Evolutionary conservation across 2,329 filamentous ascomycete species (phyloP), one percentile per base, ranked within the genome.

Genomic region (Claviceps capensis): DNA sequence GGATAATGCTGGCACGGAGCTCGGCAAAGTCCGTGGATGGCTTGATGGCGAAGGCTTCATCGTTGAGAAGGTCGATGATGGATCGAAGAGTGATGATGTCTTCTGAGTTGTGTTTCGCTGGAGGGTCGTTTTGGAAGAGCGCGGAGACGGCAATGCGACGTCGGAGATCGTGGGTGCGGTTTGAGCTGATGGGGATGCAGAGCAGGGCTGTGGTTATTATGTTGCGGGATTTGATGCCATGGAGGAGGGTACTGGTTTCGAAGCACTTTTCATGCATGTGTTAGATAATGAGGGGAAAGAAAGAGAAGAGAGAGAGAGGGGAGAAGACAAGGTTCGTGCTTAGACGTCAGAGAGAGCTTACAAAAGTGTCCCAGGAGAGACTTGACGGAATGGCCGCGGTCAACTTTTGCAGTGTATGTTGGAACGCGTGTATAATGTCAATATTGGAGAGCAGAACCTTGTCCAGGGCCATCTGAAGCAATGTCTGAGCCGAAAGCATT

Each of bases 121-220:
- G 66, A 0, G 63, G 56, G 0, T 69, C 59, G 56, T 81, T 71
- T 34, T 72, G 62, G 54, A 86, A 77, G 56, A 87, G 71, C 56
- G 80, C 82, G 1, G 77, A 74, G 5, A 83, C 69, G 3, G 86
- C 84, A 7, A 93, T 72, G 37, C 82, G 72, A 11, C 83, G 75
- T 36, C 83, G 77, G 30, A 91, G 69, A 38, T 83, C 76, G 55
- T 83, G 76, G 1, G 77, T 66, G 16, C 65, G 65, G 0, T 69
- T 59, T 3, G 69, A 73, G 5, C 68, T 71, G 9, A 76, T 68
- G 0, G 85, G 79, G 16, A 91, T 72, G 44, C 75, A 72, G 17
- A 73, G 67, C 11, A 88, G 69, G 4, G 82, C 69, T 45, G 79
- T 76, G 51, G 74, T 72, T 51, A 81, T 77, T 2, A 87, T 68